Conservation (phyloP, 305 asterid species). For the Ajuga reptans region DNA sequence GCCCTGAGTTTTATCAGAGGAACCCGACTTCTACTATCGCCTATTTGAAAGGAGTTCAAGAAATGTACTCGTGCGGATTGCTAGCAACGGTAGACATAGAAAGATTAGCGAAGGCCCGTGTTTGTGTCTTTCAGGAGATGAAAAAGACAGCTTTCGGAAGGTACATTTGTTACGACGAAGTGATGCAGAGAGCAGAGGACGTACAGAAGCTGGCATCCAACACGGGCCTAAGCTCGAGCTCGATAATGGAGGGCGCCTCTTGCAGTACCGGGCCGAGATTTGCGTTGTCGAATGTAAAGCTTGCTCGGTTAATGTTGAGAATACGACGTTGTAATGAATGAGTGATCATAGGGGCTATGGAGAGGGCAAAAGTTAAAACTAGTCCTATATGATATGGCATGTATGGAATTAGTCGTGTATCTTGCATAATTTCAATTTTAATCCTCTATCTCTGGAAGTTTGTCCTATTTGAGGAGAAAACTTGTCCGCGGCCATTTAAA, state of each 20-base stretch:
- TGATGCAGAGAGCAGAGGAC: slow-evolving; percentile 42
- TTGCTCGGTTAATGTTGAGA: slow-evolving; percentile 42
- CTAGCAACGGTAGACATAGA: slow-evolving; percentile 54
- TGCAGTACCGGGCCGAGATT: slow-evolving; percentile 23
- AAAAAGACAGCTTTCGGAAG: slow-evolving; percentile 46
- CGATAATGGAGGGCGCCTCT: slow-evolving; percentile 28
- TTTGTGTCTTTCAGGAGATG: slow-evolving; percentile 65
- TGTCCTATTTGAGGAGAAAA: too few species aligned
- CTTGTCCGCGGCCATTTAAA: too few species aligned
- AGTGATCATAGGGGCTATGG: not conserved
- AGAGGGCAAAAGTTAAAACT: not conserved
- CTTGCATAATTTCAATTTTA: too few species aligned
- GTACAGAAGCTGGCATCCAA: slow-evolving; percentile 43
- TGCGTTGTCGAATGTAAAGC: slow-evolving; percentile 49
- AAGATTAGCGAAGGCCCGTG: slow-evolving; percentile 61
- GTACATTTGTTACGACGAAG: slow-evolving; percentile 63
- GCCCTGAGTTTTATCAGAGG: slow-evolving; percentile 44
- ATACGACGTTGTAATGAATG: slow-evolving; percentile 38
- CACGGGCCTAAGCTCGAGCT: slow-evolving; percentile 32
- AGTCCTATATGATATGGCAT: too few species aligned
- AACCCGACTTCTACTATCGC: slow-evolving; percentile 68
- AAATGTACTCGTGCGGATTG: slow-evolving; percentile 55
- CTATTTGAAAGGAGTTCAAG: slow-evolving; percentile 66
- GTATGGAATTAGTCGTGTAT: too few species aligned
- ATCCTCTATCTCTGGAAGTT: too few species aligned